Percentiles rank a stretch among this genome's conserved stretches.
Evolutionary conservation across 176 grass and related monocot genomes (phyloP).

Genomic region (Lolium rigidum): DNA sequence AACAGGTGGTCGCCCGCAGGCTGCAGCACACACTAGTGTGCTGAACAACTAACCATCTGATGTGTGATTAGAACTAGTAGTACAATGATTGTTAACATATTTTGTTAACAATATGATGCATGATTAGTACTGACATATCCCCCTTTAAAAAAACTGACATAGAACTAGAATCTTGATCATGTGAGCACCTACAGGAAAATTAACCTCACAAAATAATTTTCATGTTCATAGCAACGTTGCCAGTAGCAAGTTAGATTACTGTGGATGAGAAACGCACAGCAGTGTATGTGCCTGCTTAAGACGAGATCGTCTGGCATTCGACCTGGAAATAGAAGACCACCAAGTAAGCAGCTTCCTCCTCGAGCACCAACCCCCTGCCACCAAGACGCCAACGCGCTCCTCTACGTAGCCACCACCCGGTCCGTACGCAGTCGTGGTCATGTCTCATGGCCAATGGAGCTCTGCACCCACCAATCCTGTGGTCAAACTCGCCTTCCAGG

Average conservation of each 20-base stretch:
- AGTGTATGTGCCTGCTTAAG: neutral
- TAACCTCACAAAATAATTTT: too few relatives aligned
- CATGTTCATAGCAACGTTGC: neutral
- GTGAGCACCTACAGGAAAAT: too few relatives aligned
- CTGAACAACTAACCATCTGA: too few relatives aligned
- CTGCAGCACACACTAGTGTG: too few relatives aligned
- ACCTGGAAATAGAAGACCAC: neutral
- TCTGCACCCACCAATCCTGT: neutral
- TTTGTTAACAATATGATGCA: too few relatives aligned
- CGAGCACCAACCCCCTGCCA: neutral
- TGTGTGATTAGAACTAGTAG: too few relatives aligned
- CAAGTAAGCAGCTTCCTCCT: neutral
- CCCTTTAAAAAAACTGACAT: too few relatives aligned
- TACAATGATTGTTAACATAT: too few relatives aligned
- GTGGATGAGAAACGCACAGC: neutral
- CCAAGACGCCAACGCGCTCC: neutral
- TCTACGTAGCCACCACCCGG: conserved; percentile 7
- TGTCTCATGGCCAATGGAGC: neutral
- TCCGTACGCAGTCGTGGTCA: neutral
- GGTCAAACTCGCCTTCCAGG: neutral
- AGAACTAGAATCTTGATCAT: too few relatives aligned
- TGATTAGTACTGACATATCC: too few relatives aligned
- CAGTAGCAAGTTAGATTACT: neutral
- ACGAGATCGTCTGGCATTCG: neutral
- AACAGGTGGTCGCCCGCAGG: too few relatives aligned